Conservation (phyloP, 768 basidiomycete genomes). For the Paxillus rubicundulus region DNA sequence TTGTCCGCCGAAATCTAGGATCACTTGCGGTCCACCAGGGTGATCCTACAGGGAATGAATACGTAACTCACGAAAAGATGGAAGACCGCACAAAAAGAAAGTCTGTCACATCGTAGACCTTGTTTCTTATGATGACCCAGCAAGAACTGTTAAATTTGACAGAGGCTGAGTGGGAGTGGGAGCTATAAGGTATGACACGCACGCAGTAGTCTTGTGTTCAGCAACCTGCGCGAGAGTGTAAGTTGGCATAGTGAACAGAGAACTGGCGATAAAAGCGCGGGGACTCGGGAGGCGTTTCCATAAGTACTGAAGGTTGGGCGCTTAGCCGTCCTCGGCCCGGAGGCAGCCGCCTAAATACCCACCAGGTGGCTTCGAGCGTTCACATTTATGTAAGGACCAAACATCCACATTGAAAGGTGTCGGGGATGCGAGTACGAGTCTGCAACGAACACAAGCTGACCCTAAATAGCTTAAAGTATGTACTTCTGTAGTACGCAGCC, state of each 20-base stretch:
- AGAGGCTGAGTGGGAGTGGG: slow-evolving; percentile 7
- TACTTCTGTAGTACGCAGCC: too few relatives aligned
- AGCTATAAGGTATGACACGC: slow-evolving; percentile 13
- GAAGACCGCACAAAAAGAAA: slow-evolving; percentile 54
- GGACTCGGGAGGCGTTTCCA: neutral
- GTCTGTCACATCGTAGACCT: slow-evolving; percentile 85
- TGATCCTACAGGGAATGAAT: slow-evolving; percentile 49
- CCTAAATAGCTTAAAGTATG: too few relatives aligned
- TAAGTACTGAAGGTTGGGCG: slow-evolving; percentile 2
- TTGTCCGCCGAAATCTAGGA: slow-evolving; percentile 79
- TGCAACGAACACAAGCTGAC: neutral
- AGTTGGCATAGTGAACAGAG: slow-evolving; percentile 31
- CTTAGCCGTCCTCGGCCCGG: slow-evolving; percentile 2
- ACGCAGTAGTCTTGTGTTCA: slow-evolving; percentile 55
- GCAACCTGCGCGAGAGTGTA: slow-evolving; percentile 56
- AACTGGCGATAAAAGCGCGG: slow-evolving; percentile 1
- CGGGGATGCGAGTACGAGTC: too few relatives aligned
- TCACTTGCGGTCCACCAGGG: slow-evolving; percentile 79
- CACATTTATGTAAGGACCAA: neutral
- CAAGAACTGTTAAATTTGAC: slow-evolving; percentile 51
- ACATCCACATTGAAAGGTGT: neutral
- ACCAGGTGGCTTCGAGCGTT: neutral
- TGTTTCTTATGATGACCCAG: slow-evolving; percentile 79
- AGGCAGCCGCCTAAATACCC: neutral
- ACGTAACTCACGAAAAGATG: neutral